Conservation (phyloP, 2,329 filamentous ascomycete genomes). For the Aspergillus eucalypticola region DNA sequence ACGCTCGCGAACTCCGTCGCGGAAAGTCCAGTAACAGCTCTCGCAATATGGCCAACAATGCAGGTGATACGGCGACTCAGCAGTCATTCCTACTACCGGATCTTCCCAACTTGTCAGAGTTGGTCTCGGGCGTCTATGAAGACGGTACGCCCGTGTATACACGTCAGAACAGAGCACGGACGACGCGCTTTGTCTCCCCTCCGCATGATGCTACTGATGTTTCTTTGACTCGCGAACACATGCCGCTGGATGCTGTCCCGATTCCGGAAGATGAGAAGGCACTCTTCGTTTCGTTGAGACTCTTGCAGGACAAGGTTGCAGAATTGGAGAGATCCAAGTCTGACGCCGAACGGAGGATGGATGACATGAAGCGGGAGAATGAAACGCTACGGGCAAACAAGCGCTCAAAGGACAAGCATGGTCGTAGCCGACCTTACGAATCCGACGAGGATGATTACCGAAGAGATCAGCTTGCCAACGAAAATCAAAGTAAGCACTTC, state of each 20-base stretch:
- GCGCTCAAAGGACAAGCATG: slow-evolving; percentile 40
- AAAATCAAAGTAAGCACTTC: slow-evolving; percentile 41
- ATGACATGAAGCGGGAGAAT: slow-evolving; percentile 56
- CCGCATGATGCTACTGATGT: slow-evolving; percentile 36
- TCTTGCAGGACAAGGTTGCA: slow-evolving; percentile 59
- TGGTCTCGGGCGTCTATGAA: slow-evolving; percentile 60
- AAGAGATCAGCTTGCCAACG: slow-evolving; percentile 33
- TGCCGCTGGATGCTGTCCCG: slow-evolving; percentile 55
- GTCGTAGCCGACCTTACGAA: slow-evolving; percentile 30
- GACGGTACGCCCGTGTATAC: slow-evolving; percentile 60
- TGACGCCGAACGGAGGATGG: slow-evolving; percentile 50
- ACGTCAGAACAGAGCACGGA: slow-evolving; percentile 50
- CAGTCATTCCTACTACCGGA: slow-evolving; percentile 64
- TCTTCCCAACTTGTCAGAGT: slow-evolving; percentile 61
- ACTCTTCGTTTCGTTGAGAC: slow-evolving; percentile 61
- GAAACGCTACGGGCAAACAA: slow-evolving; percentile 51
- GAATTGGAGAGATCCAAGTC: slow-evolving; percentile 59
- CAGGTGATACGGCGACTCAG: slow-evolving; percentile 52
- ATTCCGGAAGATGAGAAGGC: slow-evolving; percentile 64
- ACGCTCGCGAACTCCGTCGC: slow-evolving; percentile 33
- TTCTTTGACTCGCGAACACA: slow-evolving; percentile 41
- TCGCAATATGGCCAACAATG: slow-evolving; percentile 27
- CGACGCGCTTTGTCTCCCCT: slow-evolving; percentile 57
- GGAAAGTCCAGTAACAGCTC: slow-evolving; percentile 25
- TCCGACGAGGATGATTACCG: slow-evolving; percentile 50